phyloP scores from a whole-genome alignment of 768 basidiomycete species.

The Pulveroboletus sp. region DNA sequence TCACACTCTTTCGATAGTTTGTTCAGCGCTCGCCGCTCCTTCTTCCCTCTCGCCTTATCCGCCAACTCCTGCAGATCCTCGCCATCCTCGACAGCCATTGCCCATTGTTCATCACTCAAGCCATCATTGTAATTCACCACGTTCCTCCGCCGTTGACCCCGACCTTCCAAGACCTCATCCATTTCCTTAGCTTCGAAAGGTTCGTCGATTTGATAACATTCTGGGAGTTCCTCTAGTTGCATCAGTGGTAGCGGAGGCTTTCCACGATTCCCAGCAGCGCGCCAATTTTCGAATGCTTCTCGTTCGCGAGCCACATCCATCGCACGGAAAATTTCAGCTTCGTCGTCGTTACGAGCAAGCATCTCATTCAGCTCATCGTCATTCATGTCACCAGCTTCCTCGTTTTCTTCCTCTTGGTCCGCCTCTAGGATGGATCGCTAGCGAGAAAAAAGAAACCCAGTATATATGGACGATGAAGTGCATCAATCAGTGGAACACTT shows the following conservation, averaged over 20 bases:
- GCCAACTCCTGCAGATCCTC: conserved; percentile 73
- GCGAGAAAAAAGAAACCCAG: conserved; percentile 4
- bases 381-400: conserved; percentile 88
- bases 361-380: conserved; percentile 94
- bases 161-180: conserved; percentile 55
- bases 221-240: conserved; percentile 84
- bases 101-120: conserved; percentile 90
- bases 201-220: conserved; percentile 83
- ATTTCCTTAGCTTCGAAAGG: conserved; percentile 68
- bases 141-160: conserved; percentile 79
- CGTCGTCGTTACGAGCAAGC: conserved; percentile 80
- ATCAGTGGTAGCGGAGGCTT: conserved; percentile 76
- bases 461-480: neutral
- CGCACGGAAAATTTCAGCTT: conserved; percentile 67
- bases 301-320: conserved; percentile 81
- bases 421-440: conserved; percentile 88
- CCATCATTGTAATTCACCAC: conserved; percentile 93
- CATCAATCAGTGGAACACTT: conserved; percentile 20
- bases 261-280: conserved; percentile 66
- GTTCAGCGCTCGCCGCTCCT: conserved; percentile 55
- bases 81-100: conserved; percentile 78
- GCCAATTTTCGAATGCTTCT: conserved; percentile 61
- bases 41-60: conserved; percentile 60
- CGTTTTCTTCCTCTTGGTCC: conserved; percentile 85
- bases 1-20: conserved; percentile 58